These are phyloP conservation scores for Yarrowia keelungensis DNA, from an alignment of 805 yeast genomes.

Conservation along the genomic window DNA sequence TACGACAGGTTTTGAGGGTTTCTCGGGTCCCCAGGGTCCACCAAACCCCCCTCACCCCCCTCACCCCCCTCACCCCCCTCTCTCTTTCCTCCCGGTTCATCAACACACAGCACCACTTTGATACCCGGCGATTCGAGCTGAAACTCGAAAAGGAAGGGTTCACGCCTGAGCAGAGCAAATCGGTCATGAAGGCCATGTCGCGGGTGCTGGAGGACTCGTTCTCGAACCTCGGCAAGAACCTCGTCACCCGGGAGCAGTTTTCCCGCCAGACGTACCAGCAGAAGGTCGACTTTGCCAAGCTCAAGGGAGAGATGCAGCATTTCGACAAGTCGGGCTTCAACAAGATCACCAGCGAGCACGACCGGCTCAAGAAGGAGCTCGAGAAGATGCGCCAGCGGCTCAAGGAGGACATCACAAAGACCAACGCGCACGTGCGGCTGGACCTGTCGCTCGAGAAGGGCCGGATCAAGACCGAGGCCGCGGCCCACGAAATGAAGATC, in stretches of 20 bases:
- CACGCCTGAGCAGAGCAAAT: constrained; percentile 74
- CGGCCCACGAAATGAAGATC: constrained; percentile 89
- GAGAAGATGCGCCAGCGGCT: constrained; percentile 85
- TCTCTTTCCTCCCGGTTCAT: background rate
- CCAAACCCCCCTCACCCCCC: background rate
- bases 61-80: background rate
- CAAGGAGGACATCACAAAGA: constrained; percentile 89
- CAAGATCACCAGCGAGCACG: constrained; percentile 84
- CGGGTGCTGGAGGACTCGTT: constrained; percentile 83
- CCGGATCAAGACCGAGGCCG: constrained; percentile 90
- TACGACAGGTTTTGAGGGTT: too few relatives aligned
- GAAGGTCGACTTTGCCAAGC: constrained; percentile 93
- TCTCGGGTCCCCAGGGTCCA: too few relatives aligned
- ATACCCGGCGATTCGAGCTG: constrained; percentile 76
- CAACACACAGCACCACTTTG: constrained; percentile 57
- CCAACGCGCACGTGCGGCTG: constrained; percentile 86
- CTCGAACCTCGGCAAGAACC: constrained; percentile 70
- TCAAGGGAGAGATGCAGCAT: constrained; percentile 88
- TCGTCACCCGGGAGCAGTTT: constrained; percentile 85
- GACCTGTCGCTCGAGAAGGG: constrained; percentile 95
- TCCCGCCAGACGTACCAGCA: constrained; percentile 91
- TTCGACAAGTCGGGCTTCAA: constrained; percentile 87
- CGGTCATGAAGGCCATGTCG: constrained; percentile 75
- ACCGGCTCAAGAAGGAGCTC: constrained; percentile 78
- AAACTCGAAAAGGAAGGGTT: constrained; percentile 75